These are phyloP conservation scores for Sporothrix dimorphospora DNA, from an alignment of 2,329 filamentous ascomycete species.

Conservation along the genomic window DNA sequence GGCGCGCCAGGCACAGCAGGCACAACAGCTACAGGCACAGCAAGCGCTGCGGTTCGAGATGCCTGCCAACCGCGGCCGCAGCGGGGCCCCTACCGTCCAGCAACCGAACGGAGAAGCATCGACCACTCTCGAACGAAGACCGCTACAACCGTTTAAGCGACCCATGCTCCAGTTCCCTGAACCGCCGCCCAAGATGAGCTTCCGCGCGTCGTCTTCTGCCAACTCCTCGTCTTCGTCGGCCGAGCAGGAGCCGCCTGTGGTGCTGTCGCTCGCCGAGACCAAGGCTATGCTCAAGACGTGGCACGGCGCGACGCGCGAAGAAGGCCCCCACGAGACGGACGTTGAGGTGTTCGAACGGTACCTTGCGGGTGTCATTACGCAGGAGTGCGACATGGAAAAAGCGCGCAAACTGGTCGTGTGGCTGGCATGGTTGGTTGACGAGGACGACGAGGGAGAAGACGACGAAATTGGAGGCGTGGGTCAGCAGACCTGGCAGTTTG, in stretches of 20 bases:
- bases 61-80: conserved; percentile 37
- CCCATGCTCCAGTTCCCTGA: conserved; percentile 52
- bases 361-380: conserved; percentile 67
- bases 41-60: conserved; percentile 57
- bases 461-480: background rate
- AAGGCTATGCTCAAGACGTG: conserved; percentile 75
- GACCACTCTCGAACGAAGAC: background rate
- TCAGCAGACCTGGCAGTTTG: conserved; percentile 51
- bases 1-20: conserved; percentile 14
- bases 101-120: conserved; percentile 28
- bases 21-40: conserved; percentile 18
- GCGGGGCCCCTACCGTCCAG: conserved; percentile 36
- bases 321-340: conserved; percentile 80
- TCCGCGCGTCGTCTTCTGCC: conserved; percentile 46
- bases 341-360: conserved; percentile 75
- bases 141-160: conserved; percentile 34
- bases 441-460: conserved; percentile 41
- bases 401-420: conserved; percentile 87
- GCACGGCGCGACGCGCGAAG: conserved; percentile 69
- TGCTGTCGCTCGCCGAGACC: conserved; percentile 60
- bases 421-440: conserved; percentile 61
- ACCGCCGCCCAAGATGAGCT: conserved; percentile 51
- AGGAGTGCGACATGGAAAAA: conserved; percentile 82
- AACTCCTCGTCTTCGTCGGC: background rate
- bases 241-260: conserved; percentile 36